Base-by-base conservation (phyloP, 2,329 filamentous ascomycete genomes). In the Alternaria atra region DNA sequence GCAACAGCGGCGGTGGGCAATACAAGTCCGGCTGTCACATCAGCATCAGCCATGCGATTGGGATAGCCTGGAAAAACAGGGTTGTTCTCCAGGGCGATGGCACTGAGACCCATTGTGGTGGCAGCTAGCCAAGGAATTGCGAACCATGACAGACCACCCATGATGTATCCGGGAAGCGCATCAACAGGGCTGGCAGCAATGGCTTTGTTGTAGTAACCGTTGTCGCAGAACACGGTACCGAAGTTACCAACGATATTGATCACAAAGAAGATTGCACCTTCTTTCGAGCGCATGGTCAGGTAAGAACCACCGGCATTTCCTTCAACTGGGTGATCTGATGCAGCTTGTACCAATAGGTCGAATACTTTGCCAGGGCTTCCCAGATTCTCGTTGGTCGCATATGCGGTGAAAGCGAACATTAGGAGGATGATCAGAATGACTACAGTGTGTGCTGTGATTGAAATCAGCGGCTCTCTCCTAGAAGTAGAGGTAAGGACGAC, bases 181-280 rank as follows among this genome's bases (percentile, higher is more conserved):
- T 94, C 89, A 0, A 94, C 90, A 1, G 93, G 93, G 23, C 89
- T 90, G 0, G 94, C 93, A 6, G 94, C 92, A 70, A 97, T 97
- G 32, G 93, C 93, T 79, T 97, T 97, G 84, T 97, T 96, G 81
- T 93, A 97, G 81, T 96, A 97, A 52, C 79, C 90, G 66, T 94
- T 94, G 73, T 96, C 93, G 44, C 93, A 84, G 82, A 96, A 96
- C 4, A 96, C 91, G 1, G 91, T 93, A 6, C 84, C 90, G 61
- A 94, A 95, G 79, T 94, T 94, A 40, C 92, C 92, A 35, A 94
- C 90, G 48, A 92, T 90, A 79, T 96, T 96, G 80, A 96, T 96
- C 37, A 96, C 89, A 78, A 97, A 97, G 83, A 97, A 97, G 58
- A 95, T 91, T 40, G 87, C 91, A 5, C 93, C 93, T 70, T 94